Conservation (phyloP, 2,329 filamentous ascomycete genomes). For the Fusarium denticulatum region DNA sequence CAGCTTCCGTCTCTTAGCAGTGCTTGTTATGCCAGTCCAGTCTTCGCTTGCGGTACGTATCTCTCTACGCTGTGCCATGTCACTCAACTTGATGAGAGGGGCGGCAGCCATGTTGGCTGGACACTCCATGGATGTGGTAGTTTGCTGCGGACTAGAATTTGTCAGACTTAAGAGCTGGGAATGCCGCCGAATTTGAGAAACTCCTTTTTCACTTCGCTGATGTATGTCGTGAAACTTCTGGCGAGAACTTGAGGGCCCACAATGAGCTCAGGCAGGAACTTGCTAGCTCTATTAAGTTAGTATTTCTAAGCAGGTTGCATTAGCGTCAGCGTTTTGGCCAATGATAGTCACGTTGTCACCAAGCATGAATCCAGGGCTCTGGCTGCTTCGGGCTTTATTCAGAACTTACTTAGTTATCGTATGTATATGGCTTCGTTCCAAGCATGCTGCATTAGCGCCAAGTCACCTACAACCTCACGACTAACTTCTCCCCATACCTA, state of each 20-base stretch:
- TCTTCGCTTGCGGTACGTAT: background rate
- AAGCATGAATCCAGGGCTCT: background rate
- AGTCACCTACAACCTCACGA: too few relatives aligned
- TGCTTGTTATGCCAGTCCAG: background rate
- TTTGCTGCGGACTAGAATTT: background rate
- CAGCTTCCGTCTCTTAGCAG: background rate
- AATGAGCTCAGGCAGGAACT: background rate
- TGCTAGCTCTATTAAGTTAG: background rate
- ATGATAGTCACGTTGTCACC: background rate
- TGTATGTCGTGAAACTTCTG: background rate
- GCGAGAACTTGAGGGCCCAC: background rate
- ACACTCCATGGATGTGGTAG: background rate
- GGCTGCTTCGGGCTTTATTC: background rate
- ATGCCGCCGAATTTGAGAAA: background rate
- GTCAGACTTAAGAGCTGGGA: background rate
- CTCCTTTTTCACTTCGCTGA: too few relatives aligned
- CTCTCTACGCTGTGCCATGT: background rate
- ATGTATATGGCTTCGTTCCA: too few relatives aligned
- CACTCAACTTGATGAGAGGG: background rate
- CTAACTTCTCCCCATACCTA: background rate
- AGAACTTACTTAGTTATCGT: background rate
- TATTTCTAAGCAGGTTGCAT: background rate
- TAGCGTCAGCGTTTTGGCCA: background rate
- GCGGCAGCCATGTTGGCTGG: background rate
- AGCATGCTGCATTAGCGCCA: too few relatives aligned